Conservation (phyloP, 2,329 filamentous ascomycete species). For the Colletotrichum abscissum region DNA sequence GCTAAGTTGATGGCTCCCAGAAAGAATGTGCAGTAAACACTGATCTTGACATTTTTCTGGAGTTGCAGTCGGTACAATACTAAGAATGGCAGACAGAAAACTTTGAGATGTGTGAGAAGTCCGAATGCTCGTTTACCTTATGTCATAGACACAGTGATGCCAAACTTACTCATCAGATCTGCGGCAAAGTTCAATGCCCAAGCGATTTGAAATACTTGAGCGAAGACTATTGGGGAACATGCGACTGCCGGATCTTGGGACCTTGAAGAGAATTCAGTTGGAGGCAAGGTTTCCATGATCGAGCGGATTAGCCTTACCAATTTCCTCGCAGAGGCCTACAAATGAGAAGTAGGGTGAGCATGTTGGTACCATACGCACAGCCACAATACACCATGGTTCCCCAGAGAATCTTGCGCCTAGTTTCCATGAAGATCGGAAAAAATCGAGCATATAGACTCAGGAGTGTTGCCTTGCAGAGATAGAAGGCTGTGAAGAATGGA, state of each 20-base stretch:
- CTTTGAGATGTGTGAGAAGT: neutral
- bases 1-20: neutral
- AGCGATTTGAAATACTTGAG: neutral
- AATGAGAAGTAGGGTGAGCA: neutral
- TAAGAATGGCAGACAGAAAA: constrained; percentile 6
- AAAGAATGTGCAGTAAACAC: neutral
- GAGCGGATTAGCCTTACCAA: neutral
- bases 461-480: constrained; percentile 5
- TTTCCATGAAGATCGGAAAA: neutral
- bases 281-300: neutral
- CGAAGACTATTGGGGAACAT: neutral
- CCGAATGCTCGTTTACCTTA: neutral
- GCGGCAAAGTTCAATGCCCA: constrained; percentile 5
- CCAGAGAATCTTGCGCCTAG: neutral
- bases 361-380: neutral
- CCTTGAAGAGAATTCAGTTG: neutral
- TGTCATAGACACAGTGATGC: neutral
- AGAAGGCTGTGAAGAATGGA: neutral
- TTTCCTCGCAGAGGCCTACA: neutral
- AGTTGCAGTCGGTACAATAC: neutral
- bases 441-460: neutral
- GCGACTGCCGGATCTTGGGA: neutral
- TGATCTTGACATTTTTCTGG: neutral
- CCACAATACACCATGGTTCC: neutral
- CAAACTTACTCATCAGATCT: neutral